Evolutionary conservation across 2,329 filamentous ascomycete genomes (phyloP).

Genomic region (Diplocarpon mali): DNA sequence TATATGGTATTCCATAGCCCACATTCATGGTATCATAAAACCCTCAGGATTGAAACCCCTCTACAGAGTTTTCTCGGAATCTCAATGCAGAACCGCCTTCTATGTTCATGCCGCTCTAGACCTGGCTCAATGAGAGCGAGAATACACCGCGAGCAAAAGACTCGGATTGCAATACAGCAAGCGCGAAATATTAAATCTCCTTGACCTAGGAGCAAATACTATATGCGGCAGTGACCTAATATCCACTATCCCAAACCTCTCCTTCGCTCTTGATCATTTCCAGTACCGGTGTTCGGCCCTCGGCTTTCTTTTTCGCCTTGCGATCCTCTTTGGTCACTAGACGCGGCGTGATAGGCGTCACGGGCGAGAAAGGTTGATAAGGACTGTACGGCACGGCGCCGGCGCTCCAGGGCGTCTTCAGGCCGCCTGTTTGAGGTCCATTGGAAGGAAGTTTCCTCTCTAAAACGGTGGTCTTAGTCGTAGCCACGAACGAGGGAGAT

Average conservation of each 20-base stretch:
- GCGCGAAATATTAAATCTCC: background rate
- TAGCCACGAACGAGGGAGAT: conserved; percentile 36
- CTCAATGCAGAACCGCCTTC: too few species aligned
- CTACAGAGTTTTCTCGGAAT: too few species aligned
- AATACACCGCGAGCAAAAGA: too few species aligned
- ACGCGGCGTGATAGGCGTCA: conserved; percentile 66
- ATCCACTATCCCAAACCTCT: conserved; percentile 46
- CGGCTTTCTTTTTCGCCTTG: conserved; percentile 54
- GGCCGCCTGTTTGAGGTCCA: conserved; percentile 36
- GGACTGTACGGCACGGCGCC: conserved; percentile 60
- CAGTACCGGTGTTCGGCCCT: conserved; percentile 47
- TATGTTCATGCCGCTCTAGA: too few species aligned
- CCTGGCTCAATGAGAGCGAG: too few species aligned
- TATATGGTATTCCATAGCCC: too few species aligned
- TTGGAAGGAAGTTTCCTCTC: conserved; percentile 45
- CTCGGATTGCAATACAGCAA: background rate
- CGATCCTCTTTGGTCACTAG: conserved; percentile 60
- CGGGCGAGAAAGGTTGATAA: conserved; percentile 68
- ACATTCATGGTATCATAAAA: too few species aligned
- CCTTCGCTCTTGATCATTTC: conserved; percentile 51
- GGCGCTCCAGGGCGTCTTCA: conserved; percentile 51
- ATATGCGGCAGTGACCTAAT: conserved; percentile 10
- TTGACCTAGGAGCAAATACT: background rate
- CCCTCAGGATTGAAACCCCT: too few species aligned
- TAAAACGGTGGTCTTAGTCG: conserved; percentile 54